Base-by-base conservation (phyloP, 1,284 basidiomycete species). In the Prillingera fragicola region DNA sequence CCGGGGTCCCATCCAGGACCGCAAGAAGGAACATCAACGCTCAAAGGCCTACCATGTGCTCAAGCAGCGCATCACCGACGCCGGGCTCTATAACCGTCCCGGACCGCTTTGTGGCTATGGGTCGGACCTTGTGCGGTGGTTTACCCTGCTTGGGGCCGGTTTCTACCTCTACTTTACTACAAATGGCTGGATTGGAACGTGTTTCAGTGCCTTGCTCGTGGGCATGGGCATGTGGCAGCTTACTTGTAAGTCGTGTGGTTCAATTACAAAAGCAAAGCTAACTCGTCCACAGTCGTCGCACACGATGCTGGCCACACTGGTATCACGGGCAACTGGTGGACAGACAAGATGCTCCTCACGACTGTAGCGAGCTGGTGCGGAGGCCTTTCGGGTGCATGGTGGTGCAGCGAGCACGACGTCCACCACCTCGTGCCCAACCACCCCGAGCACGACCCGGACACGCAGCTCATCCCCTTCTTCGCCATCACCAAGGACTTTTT, bases 221-320 rank as follows among this genome's bases (percentile, higher is more conserved):
- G 94, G 94, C 14, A 73, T 89, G 31, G 78, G 88, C 60, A 96
- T 89, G 88, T 92, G 97, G 64, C 94, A 97, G 68, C 76, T 97
- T 49, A 83, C 87, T 25, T 69, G 66, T 69, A 32, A 53, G 66
- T 56, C 5, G 35, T 14, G 8, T 27, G n/a, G n/a, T n/a, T n/a
- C n/a, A n/a, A n/a, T 19, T 25, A 18, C 12, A 18, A 3, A 26
- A 19, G 8, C 31, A 18, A 36, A 2, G 19, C 37, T 18, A 31
- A n/a, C 10, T 17, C 24, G 13, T n/a, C n/a, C n/a, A n/a, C n/a
- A n/a, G n/a, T n/a, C n/a, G n/a, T n/a, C 54, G 68, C 65, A 7
- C 68, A 70, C 41, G 68, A 70, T 48, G 62, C 68, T 15, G 68
- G 65, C 8, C 68, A 70, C 41, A 54, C 54, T 15, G 63, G 64